These are phyloP conservation scores for Lentinula lateritia DNA, from an alignment of 768 basidiomycete species.

Conservation along the genomic window DNA sequence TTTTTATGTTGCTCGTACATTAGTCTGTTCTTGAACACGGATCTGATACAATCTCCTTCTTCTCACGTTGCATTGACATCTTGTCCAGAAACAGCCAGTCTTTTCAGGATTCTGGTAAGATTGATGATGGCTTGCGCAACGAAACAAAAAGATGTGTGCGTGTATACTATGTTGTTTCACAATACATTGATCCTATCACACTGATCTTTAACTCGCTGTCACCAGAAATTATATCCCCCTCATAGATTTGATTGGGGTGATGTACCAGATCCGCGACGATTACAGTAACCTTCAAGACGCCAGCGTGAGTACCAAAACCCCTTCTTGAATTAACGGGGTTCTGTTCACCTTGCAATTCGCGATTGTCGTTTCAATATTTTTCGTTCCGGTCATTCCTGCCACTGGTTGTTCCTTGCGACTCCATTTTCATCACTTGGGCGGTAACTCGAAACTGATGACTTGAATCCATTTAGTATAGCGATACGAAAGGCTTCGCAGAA, in stretches of 20 bases:
- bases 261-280: conserved; percentile 94
- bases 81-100: conserved; percentile 81
- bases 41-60: neutral
- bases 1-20: neutral
- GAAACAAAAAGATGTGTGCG: conserved; percentile 53
- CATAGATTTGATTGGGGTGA: conserved; percentile 91
- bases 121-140: conserved; percentile 92
- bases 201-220: neutral
- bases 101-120: conserved; percentile 88
- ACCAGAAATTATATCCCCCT: conserved; percentile 84
- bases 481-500: conserved; percentile 86
- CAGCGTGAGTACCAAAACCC: conserved; percentile 42
- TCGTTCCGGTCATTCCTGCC: neutral
- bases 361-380: neutral
- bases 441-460: neutral
- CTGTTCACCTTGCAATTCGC: neutral
- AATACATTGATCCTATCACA: neutral
- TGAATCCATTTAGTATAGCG: conserved; percentile 55
- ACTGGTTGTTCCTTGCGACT: neutral
- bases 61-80: neutral
- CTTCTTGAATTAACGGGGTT: neutral
- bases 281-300: conserved; percentile 90
- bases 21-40: neutral
- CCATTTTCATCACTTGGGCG: neutral
- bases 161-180: neutral